phyloP scores from a whole-genome alignment of 306 rosid species.

The Sesbania bispinosa region DNA sequence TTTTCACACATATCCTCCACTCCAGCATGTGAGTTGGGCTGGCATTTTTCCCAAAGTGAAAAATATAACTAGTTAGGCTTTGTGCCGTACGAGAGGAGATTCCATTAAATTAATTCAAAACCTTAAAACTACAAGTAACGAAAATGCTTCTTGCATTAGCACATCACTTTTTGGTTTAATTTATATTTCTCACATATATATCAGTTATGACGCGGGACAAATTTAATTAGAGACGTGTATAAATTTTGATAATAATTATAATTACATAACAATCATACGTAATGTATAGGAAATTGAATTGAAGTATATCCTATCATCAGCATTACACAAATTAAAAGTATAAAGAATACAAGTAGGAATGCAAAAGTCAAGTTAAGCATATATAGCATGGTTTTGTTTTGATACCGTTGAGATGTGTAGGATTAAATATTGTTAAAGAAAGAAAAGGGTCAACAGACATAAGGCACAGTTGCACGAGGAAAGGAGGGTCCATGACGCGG shows the following conservation, averaged over 20 bases:
- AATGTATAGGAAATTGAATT: neutral
- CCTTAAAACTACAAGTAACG: slow-evolving; percentile 1
- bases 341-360: neutral
- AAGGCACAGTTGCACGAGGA: slow-evolving; percentile 36
- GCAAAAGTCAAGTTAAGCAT: slow-evolving; percentile 48
- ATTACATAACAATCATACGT: neutral
- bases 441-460: neutral
- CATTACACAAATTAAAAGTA: neutral
- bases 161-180: neutral
- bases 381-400: slow-evolving; percentile 38
- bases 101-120: slow-evolving; percentile 16
- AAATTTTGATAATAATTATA: neutral
- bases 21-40: slow-evolving; percentile 40
- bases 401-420: slow-evolving; percentile 29
- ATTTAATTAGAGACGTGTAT: neutral
- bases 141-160: neutral
- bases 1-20: slow-evolving; percentile 7
- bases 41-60: slow-evolving; percentile 33
- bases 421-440: slow-evolving; percentile 9
- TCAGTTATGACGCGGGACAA: neutral
- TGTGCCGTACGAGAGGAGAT: slow-evolving; percentile 18
- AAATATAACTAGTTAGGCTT: neutral
- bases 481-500: slow-evolving; percentile 62
- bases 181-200: neutral
- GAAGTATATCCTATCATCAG: neutral